Evolutionary conservation across 108 stramenopile species (phyloP).

Genomic region (Cyclotella cryptica): DNA sequence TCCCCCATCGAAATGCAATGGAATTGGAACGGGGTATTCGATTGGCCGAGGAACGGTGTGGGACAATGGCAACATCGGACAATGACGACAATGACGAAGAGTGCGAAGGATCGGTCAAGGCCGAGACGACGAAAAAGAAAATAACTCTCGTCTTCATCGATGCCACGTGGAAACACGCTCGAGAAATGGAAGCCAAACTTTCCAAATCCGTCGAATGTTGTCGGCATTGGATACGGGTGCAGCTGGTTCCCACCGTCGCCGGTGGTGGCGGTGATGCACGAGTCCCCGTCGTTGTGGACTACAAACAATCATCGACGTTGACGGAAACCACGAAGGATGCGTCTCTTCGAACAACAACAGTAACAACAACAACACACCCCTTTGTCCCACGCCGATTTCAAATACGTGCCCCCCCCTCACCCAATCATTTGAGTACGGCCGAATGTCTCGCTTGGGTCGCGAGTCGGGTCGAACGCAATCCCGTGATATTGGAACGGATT

Average conservation of each 20-base stretch:
- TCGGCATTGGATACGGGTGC: conserved; percentile 65
- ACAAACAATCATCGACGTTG: too few relatives aligned
- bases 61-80: background rate
- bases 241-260: conserved; percentile 36
- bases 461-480: conserved; percentile 58
- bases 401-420: conserved; percentile 58
- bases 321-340: background rate
- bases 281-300: too few relatives aligned
- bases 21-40: conserved; percentile 43
- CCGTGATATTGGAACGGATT: conserved; percentile 56
- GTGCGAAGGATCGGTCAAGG: conserved; percentile 23
- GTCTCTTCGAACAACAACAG: background rate
- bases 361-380: background rate
- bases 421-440: conserved; percentile 70
- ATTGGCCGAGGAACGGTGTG: conserved; percentile 39
- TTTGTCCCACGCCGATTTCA: conserved; percentile 56
- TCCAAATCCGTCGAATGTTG: conserved; percentile 54
- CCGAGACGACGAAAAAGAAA: conserved; percentile 32
- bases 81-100: too few relatives aligned
- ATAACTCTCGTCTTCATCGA: conserved; percentile 70
- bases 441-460: conserved; percentile 78
- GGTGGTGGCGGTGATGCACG: background rate
- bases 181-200: conserved; percentile 76
- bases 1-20: conserved; percentile 53
- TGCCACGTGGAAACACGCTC: conserved; percentile 85